Base-by-base conservation (phyloP, 1,139 yeast genomes). In the Geotrichum carabidarum region DNA sequence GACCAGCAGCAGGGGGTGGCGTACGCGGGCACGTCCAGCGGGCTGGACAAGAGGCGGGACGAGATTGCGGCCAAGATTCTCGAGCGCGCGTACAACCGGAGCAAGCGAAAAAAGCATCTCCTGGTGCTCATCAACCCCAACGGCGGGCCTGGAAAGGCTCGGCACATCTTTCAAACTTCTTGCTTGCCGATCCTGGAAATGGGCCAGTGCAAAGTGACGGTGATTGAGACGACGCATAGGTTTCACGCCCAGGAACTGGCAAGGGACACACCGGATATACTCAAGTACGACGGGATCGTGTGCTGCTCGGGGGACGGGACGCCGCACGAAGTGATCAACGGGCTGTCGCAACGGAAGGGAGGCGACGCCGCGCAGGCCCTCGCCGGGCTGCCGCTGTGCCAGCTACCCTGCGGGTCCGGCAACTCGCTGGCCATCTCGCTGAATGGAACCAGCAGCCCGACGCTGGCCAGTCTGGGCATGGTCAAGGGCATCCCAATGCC, bases 261-360 rank as follows among this genome's bases (percentile, higher is more conserved):
- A 1, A 69, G 72, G 42, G 81, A 82, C 58, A 65, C 83, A 4
- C 37, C 41, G 2, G 35, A 46, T 18, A 40, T 51, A 12, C 7
- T 32, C n/a, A 73, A 77, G 52, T 90, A 80, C 66, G 98, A 91
- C 68, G 79, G 86, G 1, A 77, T 93, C 46, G 85, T 86, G 0
- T 90, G 98, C 71, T 93, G 96, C 50, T 88, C 96, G 0, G 99
- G 99, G 3, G 99, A 93, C 71, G 99, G 99, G 12, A 83, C 88
- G 32, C 97, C 98, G 1, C 95, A 91, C 70, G 98, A 93, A 68
- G 89, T 93, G 7, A 78, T 90, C 48, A 93, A 93, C 68, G 99
- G 98, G 3, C 74, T 93, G 43, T 87, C 81, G 60, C 69, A 70
- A 57, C 76, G 76, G 31, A 55, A 18, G 65, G 51, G 62, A 71